Percentiles rank a stretch among this genome's conserved stretches.
Conservation (phyloP, 1,139 yeast genomes). For the Hemisphaericaspora subhashii region DNA sequence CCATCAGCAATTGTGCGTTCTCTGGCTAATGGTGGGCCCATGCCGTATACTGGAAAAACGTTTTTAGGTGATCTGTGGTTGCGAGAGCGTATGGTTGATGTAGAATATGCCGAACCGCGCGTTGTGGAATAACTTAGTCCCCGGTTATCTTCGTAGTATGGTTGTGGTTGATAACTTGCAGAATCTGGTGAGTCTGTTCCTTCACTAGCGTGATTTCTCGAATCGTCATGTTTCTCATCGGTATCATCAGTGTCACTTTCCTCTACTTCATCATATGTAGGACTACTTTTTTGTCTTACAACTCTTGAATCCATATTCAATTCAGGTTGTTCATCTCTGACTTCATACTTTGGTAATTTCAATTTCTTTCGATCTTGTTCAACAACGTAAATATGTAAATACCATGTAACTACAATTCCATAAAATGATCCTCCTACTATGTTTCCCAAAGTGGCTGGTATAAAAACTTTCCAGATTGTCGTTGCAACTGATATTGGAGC, state of each 20-base stretch:
- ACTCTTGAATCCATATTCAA: slow-evolving; percentile 75
- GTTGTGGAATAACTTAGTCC: slow-evolving; percentile 9
- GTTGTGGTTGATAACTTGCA: slow-evolving; percentile 9
- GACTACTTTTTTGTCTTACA: slow-evolving; percentile 41
- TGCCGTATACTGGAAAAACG: slow-evolving; percentile 75
- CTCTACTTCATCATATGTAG: slow-evolving; percentile 10
- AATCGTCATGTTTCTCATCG: slow-evolving; percentile 12
- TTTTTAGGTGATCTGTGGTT: slow-evolving; percentile 57
- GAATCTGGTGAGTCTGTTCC: slow-evolving; percentile 1
- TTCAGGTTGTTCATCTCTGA: slow-evolving; percentile 78
- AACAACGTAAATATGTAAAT: slow-evolving; percentile 65
- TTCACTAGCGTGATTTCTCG: slow-evolving; percentile 5
- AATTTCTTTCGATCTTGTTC: slow-evolving; percentile 63
- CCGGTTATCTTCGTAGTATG: slow-evolving; percentile 6
- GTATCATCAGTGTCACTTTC: slow-evolving; percentile 10
- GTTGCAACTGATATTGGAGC: slow-evolving; percentile 60
- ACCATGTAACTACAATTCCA: slow-evolving; percentile 64
- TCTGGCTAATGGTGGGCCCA: slow-evolving; percentile 60
- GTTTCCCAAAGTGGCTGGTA: slow-evolving; percentile 71
- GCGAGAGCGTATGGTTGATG: background rate
- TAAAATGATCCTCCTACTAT: slow-evolving; percentile 69
- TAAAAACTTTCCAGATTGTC: slow-evolving; percentile 69
- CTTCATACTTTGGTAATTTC: slow-evolving; percentile 64
- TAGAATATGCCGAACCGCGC: slow-evolving; percentile 3
- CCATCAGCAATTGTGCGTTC: slow-evolving; percentile 58